Percentiles rank a stretch among this genome's conserved stretches.
Conservation (phyloP, 495 filamentous ascomycete genomes). For the Terfezia boudieri region DNA sequence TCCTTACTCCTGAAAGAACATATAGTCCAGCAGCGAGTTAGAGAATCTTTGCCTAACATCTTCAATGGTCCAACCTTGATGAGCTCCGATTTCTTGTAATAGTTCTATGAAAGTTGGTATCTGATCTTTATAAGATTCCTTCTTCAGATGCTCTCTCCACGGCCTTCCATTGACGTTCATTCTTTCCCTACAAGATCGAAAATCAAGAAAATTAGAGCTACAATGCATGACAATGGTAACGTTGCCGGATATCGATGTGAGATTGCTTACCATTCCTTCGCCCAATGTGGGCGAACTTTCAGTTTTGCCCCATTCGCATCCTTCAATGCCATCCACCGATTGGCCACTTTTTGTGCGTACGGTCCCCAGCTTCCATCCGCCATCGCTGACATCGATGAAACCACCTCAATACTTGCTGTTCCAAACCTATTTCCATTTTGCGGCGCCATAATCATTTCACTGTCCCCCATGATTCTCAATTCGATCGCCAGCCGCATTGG, state of each 20-base stretch:
- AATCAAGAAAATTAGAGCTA: not conserved
- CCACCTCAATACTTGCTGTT: conserved; percentile 29
- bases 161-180: conserved; percentile 16
- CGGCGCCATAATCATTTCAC: conserved; percentile 32
- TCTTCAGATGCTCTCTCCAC: conserved; percentile 22
- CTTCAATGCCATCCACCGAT: conserved; percentile 27
- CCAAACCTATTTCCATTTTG: conserved; percentile 27
- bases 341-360: conserved; percentile 26
- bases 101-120: conserved; percentile 24
- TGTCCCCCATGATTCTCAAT: conserved; percentile 29
- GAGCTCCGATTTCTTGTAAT: conserved; percentile 23
- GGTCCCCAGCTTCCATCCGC: conserved; percentile 24
- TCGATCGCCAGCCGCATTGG: conserved; percentile 32
- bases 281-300: conserved; percentile 31
- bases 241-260: not conserved
- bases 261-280: conserved; percentile 28
- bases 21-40: conserved; percentile 23
- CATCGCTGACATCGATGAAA: conserved; percentile 25
- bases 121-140: conserved; percentile 24
- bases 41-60: conserved; percentile 25
- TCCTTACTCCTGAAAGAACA: conserved; percentile 8
- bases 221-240: not conserved
- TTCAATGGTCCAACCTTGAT: conserved; percentile 27
- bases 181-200: conserved; percentile 7
- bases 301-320: conserved; percentile 15